Base-by-base conservation (phyloP, 192 early-diverging fungal species). In the Coemansia sp. region DNA sequence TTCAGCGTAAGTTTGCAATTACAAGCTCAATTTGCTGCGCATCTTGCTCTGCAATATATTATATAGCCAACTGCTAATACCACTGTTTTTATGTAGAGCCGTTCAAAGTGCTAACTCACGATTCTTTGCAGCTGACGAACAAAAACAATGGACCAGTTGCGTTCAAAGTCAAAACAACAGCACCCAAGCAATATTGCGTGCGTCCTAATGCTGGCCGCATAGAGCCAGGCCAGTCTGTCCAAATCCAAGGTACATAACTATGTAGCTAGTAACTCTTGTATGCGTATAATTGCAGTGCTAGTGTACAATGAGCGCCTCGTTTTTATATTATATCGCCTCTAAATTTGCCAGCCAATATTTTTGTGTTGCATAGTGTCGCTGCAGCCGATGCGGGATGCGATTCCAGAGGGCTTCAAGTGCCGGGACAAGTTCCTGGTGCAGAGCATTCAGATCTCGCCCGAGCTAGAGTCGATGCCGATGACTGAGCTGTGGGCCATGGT, bases 111-210 rank as follows among this genome's bases (percentile, higher is more conserved):
- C 72, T 83, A 55, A 84, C 86, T 52, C 83, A 87, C 45, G 84
- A 85, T 55, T 59, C 62, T 6, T 66, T 90, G 55, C 59, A 68
- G n/a, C 82, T 92, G 57, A 82, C 72, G 25, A 92, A 92, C 83
- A 77, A 82, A 27, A 82, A 83, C 61, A 76, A 84, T 59, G 51
- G 84, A 41, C 84, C 92, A 1, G 82, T 95, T 29, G 91, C 92
- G n/a, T 99, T 95, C 86, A 97, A 99, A 72, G 92, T 99, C 71
- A 99, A 99, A 66, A 99, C 97, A 16, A 99, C 97, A 8, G 97
- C 97, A 2, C 97, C 97, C 39, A 96, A 93, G 80, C 89, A 93
- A 64, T 99, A 96, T 77, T 96, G 93, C 71, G 97, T 99, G 38
- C 86, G 93, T 19, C 95, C 96, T 47, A 98, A 96, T 74, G 86